Base-by-base conservation (phyloP, 148 eudicot species). In the Chenopodium album region DNA sequence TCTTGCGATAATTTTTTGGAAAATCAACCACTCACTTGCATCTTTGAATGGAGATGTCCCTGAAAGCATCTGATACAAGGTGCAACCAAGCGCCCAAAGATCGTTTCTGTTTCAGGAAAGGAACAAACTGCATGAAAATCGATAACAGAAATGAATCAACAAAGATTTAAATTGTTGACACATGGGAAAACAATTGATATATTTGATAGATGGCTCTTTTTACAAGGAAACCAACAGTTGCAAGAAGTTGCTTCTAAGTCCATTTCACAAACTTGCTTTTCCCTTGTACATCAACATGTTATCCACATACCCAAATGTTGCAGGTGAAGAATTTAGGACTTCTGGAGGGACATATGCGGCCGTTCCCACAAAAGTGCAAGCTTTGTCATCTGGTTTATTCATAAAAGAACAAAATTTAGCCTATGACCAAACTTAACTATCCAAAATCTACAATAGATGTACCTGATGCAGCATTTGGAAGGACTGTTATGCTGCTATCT, bases 341-440 rank as follows among this genome's bases (percentile, higher is more conserved):
- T 96, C 99, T 26, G 99, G 99, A 79, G 99, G 99, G 34, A 94
- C 99, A 87, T 94, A 96, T 72, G 99, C 99, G 63, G 99, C 99
- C 34, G 99, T 96, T 77, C 99, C 99, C 78, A 96, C 99, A 90
- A 96, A 96, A 84, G 99, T 92, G 84, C 98, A 96, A 59, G 98
- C 98, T 87, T 96, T 94, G 75, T 96, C 98, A 85, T 96, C 99
- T 96, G 92, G 16, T 82, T 17, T 79, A 60, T 56, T 26, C 54
- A 73, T 12, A 75, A 73, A 78, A 32, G 13, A 66, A 84, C 41
- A 76, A 70, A 31, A 16, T 4, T 73, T 10, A 85, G 60, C 28
- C 28, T 44, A 77, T 26, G 16, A 62, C 66, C 71, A 71, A 70
- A 44, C 69, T 20, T 11, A 63, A 28, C 52, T 12, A 83, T 12